These are phyloP conservation scores for Conidiobolus incongruus DNA, from an alignment of 371 early-diverging fungal genomes.

Conservation along the genomic window DNA sequence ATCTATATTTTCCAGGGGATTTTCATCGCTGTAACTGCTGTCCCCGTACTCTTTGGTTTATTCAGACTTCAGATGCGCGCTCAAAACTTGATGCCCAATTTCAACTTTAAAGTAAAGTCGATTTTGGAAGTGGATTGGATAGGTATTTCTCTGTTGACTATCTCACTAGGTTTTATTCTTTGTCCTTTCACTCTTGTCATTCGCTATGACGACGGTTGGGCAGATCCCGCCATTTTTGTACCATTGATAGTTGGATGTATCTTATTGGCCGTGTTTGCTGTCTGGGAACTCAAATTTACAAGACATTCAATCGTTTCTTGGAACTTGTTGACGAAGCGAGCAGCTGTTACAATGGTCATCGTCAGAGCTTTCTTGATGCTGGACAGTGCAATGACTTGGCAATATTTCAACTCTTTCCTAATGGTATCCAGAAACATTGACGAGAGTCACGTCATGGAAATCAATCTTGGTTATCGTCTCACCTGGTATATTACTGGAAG, in stretches of 20 bases:
- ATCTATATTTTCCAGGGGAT: neutral
- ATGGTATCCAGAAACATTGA: neutral
- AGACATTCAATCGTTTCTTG: neutral
- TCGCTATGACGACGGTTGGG: neutral
- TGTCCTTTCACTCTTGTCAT: neutral
- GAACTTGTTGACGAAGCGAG: neutral
- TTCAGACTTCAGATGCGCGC: too few species aligned
- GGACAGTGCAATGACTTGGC: neutral
- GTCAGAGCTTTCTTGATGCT: neutral
- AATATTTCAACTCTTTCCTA: neutral
- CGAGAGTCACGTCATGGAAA: neutral
- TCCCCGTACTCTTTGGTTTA: neutral
- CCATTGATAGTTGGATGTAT: neutral
- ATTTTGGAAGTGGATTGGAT: neutral
- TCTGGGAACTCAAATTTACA: neutral
- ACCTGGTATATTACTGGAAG: neutral
- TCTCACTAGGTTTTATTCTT: neutral
- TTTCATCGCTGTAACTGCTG: neutral
- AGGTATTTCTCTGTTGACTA: neutral
- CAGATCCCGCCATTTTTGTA: neutral
- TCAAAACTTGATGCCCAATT: too few species aligned
- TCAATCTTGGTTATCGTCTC: neutral
- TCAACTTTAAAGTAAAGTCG: too few species aligned
- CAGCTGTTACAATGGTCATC: neutral
- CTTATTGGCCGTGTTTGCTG: neutral